Evolutionary conservation across 208 protist genomes (phyloP).

Genomic region (Trypanosoma rangeli): DNA sequence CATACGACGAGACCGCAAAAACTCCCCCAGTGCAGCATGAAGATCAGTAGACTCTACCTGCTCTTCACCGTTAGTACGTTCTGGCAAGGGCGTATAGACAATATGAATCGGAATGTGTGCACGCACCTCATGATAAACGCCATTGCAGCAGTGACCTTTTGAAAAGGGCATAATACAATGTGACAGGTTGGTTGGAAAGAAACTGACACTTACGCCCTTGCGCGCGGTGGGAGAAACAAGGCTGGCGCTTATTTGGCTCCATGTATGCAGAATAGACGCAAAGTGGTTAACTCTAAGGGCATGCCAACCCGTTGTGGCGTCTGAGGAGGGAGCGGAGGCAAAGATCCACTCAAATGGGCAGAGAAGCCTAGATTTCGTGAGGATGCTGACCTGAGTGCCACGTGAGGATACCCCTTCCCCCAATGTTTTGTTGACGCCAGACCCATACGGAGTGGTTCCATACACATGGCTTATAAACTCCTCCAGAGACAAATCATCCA

Average conservation of each 20-base stretch:
- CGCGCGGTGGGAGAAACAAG: not conserved
- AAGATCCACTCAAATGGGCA: conserved; percentile 23
- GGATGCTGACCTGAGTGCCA: not conserved
- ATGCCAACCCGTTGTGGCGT: conserved; percentile 1
- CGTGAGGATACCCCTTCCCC: not conserved
- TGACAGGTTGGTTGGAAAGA: conserved; percentile 23
- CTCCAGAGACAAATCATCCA: not conserved
- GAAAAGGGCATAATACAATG: conserved; percentile 3
- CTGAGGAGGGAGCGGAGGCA: conserved; percentile 3
- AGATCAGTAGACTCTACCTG: too few species aligned
- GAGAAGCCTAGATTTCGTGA: not conserved
- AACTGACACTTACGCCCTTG: not conserved
- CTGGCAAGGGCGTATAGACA: not conserved
- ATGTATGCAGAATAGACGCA: conserved; percentile 23
- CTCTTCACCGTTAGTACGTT: not conserved
- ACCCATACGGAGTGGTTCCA: not conserved
- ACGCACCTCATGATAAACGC: conserved; percentile 21
- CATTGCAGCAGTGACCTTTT: not conserved
- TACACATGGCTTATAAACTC: conserved; percentile 2
- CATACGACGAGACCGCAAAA: conserved; percentile 10
- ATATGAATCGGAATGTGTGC: conserved; percentile 26
- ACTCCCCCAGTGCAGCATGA: conserved; percentile 22
- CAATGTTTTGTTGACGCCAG: not conserved
- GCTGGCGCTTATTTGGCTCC: conserved; percentile 15
- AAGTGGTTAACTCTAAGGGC: conserved; percentile 19